A percentile compares a stretch with the other conserved stretches of the same genome.
Evolutionary conservation across 2,329 filamentous ascomycete genomes (phyloP).

Genomic region (Geosmithia putterillii): DNA sequence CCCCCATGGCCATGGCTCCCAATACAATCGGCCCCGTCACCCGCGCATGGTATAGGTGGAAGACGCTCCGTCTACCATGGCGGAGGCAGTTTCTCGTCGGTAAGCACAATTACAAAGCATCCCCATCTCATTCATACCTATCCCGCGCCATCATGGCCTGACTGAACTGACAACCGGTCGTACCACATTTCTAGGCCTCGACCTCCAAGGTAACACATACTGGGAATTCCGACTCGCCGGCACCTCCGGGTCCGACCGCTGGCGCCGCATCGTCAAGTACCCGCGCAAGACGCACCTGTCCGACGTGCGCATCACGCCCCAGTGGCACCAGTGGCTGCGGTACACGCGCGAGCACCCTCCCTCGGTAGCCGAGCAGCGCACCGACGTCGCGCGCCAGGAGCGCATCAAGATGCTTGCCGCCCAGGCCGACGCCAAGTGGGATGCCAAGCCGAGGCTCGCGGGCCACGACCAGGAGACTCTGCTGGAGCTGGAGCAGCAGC

Average conservation of each 20-base stretch:
- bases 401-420: slow-evolving; percentile 44
- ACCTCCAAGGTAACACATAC: slow-evolving; percentile 55
- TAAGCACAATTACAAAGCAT: slow-evolving; percentile 18
- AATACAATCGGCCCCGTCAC: slow-evolving; percentile 20
- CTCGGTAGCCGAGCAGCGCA: slow-evolving; percentile 40
- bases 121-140: background rate
- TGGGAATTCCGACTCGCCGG: slow-evolving; percentile 51
- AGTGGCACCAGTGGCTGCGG: slow-evolving; percentile 60
- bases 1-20: slow-evolving; percentile 1
- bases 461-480: background rate
- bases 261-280: slow-evolving; percentile 51
- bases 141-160: background rate
- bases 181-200: slow-evolving; percentile 33
- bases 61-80: slow-evolving; percentile 50
- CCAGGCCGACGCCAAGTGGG: slow-evolving; percentile 52
- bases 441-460: slow-evolving; percentile 37
- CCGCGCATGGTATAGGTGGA: slow-evolving; percentile 48
- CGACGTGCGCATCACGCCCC: slow-evolving; percentile 43
- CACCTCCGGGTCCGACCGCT: slow-evolving; percentile 27
- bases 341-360: slow-evolving; percentile 44
- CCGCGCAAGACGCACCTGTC: slow-evolving; percentile 39
- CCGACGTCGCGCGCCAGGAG: slow-evolving; percentile 38
- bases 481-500: slow-evolving; percentile 7
- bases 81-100: slow-evolving; percentile 50
- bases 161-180: background rate